Conservation (phyloP, 2,329 filamentous ascomycete genomes). For the Colletotrichum limetticola region DNA sequence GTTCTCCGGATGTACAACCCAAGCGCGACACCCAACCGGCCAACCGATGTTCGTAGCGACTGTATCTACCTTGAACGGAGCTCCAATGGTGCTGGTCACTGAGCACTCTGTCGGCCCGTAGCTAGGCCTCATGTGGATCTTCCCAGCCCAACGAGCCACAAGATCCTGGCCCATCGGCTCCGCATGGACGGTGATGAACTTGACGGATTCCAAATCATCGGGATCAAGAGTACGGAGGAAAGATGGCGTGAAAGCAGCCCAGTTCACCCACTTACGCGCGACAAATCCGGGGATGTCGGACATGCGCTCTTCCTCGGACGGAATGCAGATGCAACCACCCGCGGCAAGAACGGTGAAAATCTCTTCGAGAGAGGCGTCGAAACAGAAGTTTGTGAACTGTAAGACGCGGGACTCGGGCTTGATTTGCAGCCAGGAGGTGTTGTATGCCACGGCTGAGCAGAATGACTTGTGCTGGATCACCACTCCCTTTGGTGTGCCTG, state of each 20-base stretch:
- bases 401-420: conserved; percentile 3
- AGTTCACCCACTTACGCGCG: conserved; percentile 60
- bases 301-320: conserved; percentile 50
- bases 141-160: conserved; percentile 37
- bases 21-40: conserved; percentile 38
- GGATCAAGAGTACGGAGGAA: conserved; percentile 60
- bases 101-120: conserved; percentile 43
- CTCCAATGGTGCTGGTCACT: conserved; percentile 42
- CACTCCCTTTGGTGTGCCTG: conserved; percentile 61
- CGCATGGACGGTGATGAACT: conserved; percentile 46
- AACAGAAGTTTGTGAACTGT: conserved; percentile 64
- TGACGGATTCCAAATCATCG: conserved; percentile 46
- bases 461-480: conserved; percentile 46
- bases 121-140: conserved; percentile 37
- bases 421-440: conserved; percentile 23
- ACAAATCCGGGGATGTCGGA: conserved; percentile 61
- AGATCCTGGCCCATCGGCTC: conserved; percentile 40
- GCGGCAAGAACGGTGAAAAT: conserved; percentile 61
- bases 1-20: conserved; percentile 41
- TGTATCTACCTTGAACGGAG: conserved; percentile 34
- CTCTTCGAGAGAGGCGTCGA: conserved; percentile 63
- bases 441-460: conserved; percentile 36
- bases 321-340: conserved; percentile 53
- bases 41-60: conserved; percentile 37
- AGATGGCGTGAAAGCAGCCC: conserved; percentile 67